Percentiles rank a stretch among this genome's conserved stretches.
Evolutionary conservation across 1,139 yeast species (phyloP).

Genomic region (Pneumocystis wakefieldiae): DNA sequence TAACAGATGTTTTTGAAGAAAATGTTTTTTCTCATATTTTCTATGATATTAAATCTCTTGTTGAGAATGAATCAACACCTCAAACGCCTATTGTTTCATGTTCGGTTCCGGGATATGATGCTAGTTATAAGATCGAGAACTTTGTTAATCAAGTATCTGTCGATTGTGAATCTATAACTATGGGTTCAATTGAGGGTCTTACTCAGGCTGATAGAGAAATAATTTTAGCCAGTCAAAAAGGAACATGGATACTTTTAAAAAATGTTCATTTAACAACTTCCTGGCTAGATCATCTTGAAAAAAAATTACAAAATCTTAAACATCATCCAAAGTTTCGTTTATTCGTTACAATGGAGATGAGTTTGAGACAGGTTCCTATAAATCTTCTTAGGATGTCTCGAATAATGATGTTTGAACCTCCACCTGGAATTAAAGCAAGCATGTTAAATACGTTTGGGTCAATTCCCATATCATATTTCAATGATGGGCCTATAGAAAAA

Average conservation of each 20-base stretch:
- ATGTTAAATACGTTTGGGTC: constrained; percentile 27
- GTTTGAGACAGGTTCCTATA: constrained; percentile 35
- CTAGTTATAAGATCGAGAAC: constrained; percentile 39
- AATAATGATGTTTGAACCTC: constrained; percentile 44
- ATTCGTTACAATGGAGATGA: constrained; percentile 44
- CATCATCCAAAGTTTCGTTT: constrained; percentile 32
- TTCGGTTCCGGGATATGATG: constrained; percentile 52
- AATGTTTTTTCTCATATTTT: not conserved
- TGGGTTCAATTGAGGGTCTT: constrained; percentile 64
- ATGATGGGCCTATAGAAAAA: constrained; percentile 31
- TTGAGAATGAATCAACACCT: constrained; percentile 16
- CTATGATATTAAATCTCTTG: constrained; percentile 11
- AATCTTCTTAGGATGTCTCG: constrained; percentile 39
- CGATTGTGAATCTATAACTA: constrained; percentile 37
- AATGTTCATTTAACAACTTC: constrained; percentile 53
- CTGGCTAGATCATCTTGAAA: constrained; percentile 47
- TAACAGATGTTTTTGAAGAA: constrained; percentile 4
- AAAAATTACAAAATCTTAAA: constrained; percentile 26
- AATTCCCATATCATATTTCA: constrained; percentile 18
- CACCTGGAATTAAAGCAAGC: constrained; percentile 43
- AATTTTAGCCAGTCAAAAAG: constrained; percentile 31
- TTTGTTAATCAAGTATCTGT: constrained; percentile 25
- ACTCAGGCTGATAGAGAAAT: constrained; percentile 43
- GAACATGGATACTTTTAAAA: constrained; percentile 60
- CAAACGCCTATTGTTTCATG: constrained; percentile 38